Evolutionary conservation across 1,139 yeast genomes (phyloP), one percentile per base, ranked within the genome.

Genomic region (Meyerozyma sp.): DNA sequence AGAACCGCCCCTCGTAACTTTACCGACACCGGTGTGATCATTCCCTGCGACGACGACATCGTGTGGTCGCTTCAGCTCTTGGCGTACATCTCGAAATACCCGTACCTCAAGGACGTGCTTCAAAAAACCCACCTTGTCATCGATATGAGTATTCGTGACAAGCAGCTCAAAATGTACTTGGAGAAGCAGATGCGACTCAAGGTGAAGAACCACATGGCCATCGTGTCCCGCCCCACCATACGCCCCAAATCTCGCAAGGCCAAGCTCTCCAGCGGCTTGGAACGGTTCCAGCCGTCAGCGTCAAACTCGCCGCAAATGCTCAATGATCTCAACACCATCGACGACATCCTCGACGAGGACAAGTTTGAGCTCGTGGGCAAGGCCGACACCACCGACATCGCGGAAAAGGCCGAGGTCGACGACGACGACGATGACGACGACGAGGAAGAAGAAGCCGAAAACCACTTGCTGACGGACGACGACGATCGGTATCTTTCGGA

Each of bases 41-140:
- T 89, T 9, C 96, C 97, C 1, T 77, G 89, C 48, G 95, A 88
- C 50, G 97, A 91, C 58, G 98, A 93, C 59, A 87, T 93, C 26
- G 82, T 89, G 30, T 90, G 97, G 96, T 85, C 95, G 5, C 71
- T 93, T 44, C 98, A 93, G 63, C 73, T 93, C 29, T 66, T 93
- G 44, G 98, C 98, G 16, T 93, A 90, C 62, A 87, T 91, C 41
- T 89, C 98, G 8, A 93, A 93, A 61, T 91, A 91, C 58, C 85
- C 97, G 1, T 77, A 82, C 47, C 69, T 91, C 59, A 86, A 91
- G 56, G 83, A 82, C 41, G 73, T 74, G 36, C 69, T 93, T 43
- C 95, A 90, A 52, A 77, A 77, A 43, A 82, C 95, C 4, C 87
- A 85, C 60, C 62, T 78, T 44, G 73, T 77, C 8, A 66, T 70